Evolutionary conservation across 148 eudicot genomes (phyloP).

Genomic region (Beta vulgaris): DNA sequence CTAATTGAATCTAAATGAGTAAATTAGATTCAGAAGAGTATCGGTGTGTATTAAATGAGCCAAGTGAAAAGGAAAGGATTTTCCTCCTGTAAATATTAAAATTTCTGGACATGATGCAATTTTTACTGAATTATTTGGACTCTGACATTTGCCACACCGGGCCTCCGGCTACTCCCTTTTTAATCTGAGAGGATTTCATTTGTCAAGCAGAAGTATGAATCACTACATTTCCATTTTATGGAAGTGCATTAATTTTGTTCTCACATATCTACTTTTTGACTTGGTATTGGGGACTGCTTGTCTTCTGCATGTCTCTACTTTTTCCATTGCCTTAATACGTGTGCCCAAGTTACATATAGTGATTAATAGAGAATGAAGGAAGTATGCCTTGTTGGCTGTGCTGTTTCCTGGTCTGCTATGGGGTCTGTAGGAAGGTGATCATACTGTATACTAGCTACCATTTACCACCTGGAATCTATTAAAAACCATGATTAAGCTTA

Average conservation of each 20-base stretch:
- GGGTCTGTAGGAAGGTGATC: neutral
- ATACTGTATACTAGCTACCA: neutral
- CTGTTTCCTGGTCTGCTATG: neutral
- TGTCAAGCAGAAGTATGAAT: neutral
- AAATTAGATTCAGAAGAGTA: neutral
- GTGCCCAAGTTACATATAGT: no score
- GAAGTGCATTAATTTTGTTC: no score
- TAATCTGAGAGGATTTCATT: neutral
- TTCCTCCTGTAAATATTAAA: neutral
- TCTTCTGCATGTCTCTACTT: no score
- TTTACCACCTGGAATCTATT: neutral
- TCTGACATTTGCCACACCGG: neutral
- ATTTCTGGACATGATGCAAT: neutral
- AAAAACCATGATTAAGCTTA: neutral
- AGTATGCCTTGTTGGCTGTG: no score
- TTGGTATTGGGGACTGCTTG: no score
- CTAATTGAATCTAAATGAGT: no score
- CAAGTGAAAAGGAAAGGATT: neutral
- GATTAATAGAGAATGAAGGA: no score
- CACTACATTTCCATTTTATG: neutral
- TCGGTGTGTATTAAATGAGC: neutral
- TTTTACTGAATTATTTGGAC: neutral
- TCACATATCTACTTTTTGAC: no score
- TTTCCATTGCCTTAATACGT: no score
- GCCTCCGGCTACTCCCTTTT: neutral